A percentile compares a stretch with the other conserved stretches of the same genome.
These are phyloP conservation scores for Yamadazyma sp. DNA, from an alignment of 805 yeast species.

Conservation along the genomic window DNA sequence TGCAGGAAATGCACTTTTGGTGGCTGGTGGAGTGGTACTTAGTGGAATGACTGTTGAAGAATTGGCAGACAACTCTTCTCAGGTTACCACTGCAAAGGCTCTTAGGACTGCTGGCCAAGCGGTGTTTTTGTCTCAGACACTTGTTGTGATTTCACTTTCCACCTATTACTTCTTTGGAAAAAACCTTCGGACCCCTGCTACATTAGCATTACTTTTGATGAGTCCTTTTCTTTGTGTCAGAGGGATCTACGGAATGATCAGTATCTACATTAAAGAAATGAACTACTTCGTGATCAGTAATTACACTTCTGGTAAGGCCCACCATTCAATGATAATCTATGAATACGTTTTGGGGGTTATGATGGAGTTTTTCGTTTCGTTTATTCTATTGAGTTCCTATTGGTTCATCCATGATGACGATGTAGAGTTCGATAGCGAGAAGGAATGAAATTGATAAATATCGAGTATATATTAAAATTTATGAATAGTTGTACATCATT, in stretches of 20 bases:
- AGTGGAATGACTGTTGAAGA: conserved; percentile 23
- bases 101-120: conserved; percentile 36
- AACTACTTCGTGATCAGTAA: conserved; percentile 30
- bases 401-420: no score
- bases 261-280: conserved; percentile 33
- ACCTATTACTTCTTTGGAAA: conserved; percentile 20
- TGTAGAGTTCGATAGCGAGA: no score
- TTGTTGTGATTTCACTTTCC: conserved; percentile 19
- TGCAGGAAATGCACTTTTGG: conserved; percentile 34
- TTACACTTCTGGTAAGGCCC: conserved; percentile 20
- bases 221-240: conserved; percentile 34
- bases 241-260: conserved; percentile 36
- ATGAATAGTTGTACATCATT: no score
- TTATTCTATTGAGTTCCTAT: conserved; percentile 2
- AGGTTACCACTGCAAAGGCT: conserved; percentile 19
- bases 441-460: no score
- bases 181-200: no score
- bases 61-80: conserved; percentile 7
- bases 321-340: conserved; percentile 20
- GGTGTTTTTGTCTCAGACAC: conserved; percentile 26
- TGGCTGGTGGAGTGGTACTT: conserved; percentile 32
- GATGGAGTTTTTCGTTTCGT: conserved; percentile 30
- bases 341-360: conserved; percentile 37
- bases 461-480: no score
- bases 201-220: conserved; percentile 17